Percentiles rank a stretch among this genome's conserved stretches.
Conservation (phyloP, 2,329 filamentous ascomycete species). For the Arthrobotrys sphaeroides region DNA sequence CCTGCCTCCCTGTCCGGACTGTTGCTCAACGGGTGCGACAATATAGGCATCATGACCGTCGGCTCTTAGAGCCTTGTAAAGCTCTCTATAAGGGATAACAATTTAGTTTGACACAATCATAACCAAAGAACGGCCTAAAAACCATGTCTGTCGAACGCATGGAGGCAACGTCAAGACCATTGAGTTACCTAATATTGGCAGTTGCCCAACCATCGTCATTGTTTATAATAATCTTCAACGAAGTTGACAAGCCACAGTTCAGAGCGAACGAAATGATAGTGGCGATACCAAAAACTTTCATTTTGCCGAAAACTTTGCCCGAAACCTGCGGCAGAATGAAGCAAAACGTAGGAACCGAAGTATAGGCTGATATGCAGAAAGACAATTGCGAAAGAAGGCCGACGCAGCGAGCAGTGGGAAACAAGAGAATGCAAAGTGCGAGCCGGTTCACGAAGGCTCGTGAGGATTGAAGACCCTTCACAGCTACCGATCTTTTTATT, state of each 20-base stretch:
- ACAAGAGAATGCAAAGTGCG: not conserved
- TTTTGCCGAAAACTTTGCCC: constrained; percentile 15
- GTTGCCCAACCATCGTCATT: constrained; percentile 63
- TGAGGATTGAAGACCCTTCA: constrained; percentile 5
- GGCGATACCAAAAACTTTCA: constrained; percentile 19
- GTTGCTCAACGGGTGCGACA: constrained; percentile 62
- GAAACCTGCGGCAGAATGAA: not conserved
- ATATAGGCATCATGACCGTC: constrained; percentile 62
- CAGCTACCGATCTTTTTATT: not conserved
- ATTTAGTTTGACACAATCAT: no score
- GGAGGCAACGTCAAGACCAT: not conserved
- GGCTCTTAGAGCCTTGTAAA: constrained; percentile 61
- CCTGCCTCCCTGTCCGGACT: constrained; percentile 64
- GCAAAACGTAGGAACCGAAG: not conserved
- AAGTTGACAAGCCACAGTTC: constrained; percentile 5
- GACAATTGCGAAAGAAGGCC: not conserved
- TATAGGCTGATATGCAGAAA: not conserved
- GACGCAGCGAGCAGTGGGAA: not conserved
- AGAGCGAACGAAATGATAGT: constrained; percentile 9
- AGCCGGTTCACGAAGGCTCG: constrained; percentile 12
- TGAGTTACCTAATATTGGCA: constrained; percentile 60
- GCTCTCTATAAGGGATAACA: constrained; percentile 57
- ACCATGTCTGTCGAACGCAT: no score
- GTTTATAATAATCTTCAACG: constrained; percentile 51
- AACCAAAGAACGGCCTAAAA: no score